Evolutionary conservation across 1,139 yeast genomes (phyloP).

Genomic region (Geotrichum siamense): DNA sequence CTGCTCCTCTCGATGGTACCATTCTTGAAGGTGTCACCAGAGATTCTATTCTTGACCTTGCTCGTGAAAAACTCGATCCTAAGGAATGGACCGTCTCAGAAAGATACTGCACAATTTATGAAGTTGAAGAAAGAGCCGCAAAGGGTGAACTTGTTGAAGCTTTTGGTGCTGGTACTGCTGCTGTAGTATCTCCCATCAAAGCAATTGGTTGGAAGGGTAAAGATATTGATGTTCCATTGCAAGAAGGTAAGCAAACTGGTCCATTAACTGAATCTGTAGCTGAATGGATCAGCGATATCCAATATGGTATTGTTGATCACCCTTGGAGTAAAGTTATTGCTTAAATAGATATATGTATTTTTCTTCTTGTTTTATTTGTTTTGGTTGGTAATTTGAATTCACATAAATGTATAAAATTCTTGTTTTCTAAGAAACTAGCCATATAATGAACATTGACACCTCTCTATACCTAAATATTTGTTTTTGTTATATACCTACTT

Average conservation of each 20-base stretch:
- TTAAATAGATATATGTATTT: constrained; percentile 4
- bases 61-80: constrained; percentile 63
- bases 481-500: too few relatives aligned
- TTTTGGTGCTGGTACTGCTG: constrained; percentile 97
- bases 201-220: constrained; percentile 74
- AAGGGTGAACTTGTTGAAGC: constrained; percentile 88
- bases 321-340: constrained; percentile 33
- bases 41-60: constrained; percentile 72
- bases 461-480: too few relatives aligned
- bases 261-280: constrained; percentile 67
- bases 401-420: too few relatives aligned
- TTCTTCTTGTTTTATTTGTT: too few relatives aligned
- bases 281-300: constrained; percentile 80
- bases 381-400: too few relatives aligned
- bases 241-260: constrained; percentile 73
- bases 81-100: constrained; percentile 75
- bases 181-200: constrained; percentile 88
- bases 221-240: constrained; percentile 66
- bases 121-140: constrained; percentile 66
- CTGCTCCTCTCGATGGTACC: constrained; percentile 96
- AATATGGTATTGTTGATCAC: constrained; percentile 73
- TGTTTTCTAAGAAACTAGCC: too few relatives aligned
- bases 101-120: constrained; percentile 73
- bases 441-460: too few relatives aligned
- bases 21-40: constrained; percentile 95